These are phyloP conservation scores for Malassezia restricta DNA, from an alignment of 1,284 basidiomycete genomes.

Conservation along the genomic window DNA sequence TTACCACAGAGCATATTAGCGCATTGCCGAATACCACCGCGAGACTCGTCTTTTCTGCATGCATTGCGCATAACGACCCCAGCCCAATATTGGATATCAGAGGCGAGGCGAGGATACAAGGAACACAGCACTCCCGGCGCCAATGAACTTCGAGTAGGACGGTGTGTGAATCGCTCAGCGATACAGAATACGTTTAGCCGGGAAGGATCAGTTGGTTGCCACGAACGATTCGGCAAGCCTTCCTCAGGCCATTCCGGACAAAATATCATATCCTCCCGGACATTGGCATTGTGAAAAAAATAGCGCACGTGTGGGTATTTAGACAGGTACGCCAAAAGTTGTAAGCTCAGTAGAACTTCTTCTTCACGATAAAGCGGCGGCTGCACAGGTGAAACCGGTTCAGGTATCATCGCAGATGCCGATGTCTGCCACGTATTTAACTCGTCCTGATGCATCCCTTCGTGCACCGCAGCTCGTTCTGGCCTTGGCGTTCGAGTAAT, in stretches of 20 bases:
- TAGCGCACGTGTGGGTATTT: constrained; percentile 97
- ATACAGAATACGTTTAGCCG: constrained; percentile 65
- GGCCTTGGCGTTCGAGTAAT: neutral
- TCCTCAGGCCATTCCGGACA: constrained; percentile 26
- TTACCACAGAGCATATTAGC: constrained; percentile 80
- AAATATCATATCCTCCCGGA: constrained; percentile 22
- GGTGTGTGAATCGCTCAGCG: constrained; percentile 89
- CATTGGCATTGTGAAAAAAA: constrained; percentile 61
- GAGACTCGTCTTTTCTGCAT: constrained; percentile 80
- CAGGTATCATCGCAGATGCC: neutral
- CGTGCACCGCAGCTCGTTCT: neutral
- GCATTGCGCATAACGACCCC: constrained; percentile 99
- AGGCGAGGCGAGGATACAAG: constrained; percentile 55
- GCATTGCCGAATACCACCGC: constrained; percentile 89
- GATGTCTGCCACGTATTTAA: constrained; percentile 7
- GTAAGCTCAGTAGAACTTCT: constrained; percentile 78
- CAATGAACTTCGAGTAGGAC: constrained; percentile 59
- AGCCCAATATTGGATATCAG: constrained; percentile 96
- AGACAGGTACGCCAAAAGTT: constrained; percentile 86
- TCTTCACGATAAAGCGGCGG: constrained; percentile 65
- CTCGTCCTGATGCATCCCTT: neutral
- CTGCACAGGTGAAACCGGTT: neutral
- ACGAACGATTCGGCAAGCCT: constrained; percentile 27
- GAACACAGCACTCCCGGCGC: constrained; percentile 48
- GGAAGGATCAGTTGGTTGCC: constrained; percentile 28